These are phyloP conservation scores for Globisporangium solare DNA, from an alignment of 352 stramenopile species.

Conservation along the genomic window DNA sequence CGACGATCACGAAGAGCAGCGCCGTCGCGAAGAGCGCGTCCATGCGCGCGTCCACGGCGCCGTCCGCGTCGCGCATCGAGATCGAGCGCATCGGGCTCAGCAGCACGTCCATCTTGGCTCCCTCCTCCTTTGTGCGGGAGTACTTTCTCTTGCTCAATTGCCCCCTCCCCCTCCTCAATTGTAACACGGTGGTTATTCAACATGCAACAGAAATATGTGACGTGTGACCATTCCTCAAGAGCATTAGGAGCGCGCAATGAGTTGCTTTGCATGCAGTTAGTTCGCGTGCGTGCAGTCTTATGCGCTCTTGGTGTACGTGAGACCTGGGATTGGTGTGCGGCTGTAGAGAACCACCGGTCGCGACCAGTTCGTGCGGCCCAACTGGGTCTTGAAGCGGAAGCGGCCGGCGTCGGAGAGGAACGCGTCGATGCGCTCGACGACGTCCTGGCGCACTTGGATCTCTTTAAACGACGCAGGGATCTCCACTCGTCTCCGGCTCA, in stretches of 20 bases:
- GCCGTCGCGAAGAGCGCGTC: slow-evolving; percentile 43
- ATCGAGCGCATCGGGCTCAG: slow-evolving; percentile 13
- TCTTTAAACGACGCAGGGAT: slow-evolving; percentile 54
- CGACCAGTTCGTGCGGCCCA: slow-evolving; percentile 84
- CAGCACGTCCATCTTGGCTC: slow-evolving; percentile 25
- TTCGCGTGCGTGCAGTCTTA: neutral
- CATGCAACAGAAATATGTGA: neutral
- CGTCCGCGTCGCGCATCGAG: slow-evolving; percentile 3
- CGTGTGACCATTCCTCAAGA: slow-evolving; percentile 7
- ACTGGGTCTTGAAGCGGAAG: slow-evolving; percentile 52
- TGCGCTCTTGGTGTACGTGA: slow-evolving; percentile 28
- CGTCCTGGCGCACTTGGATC: slow-evolving; percentile 54
- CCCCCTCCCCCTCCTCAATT: neutral
- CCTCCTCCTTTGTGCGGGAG: neutral
- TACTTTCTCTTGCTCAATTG: slow-evolving; percentile 1
- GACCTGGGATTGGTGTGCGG: slow-evolving; percentile 36
- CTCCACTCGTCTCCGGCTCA: slow-evolving; percentile 44
- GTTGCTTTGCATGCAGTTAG: too few relatives aligned
- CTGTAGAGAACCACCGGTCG: slow-evolving; percentile 72
- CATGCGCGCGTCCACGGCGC: slow-evolving; percentile 21
- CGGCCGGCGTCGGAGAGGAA: slow-evolving; percentile 52
- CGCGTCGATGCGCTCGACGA: slow-evolving; percentile 60
- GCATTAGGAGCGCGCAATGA: too few relatives aligned
- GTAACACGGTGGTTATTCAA: neutral
- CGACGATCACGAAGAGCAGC: slow-evolving; percentile 58